Evolutionary conservation across 2,329 filamentous ascomycete species (phyloP).

Genomic region (Trichophyton equinum): DNA sequence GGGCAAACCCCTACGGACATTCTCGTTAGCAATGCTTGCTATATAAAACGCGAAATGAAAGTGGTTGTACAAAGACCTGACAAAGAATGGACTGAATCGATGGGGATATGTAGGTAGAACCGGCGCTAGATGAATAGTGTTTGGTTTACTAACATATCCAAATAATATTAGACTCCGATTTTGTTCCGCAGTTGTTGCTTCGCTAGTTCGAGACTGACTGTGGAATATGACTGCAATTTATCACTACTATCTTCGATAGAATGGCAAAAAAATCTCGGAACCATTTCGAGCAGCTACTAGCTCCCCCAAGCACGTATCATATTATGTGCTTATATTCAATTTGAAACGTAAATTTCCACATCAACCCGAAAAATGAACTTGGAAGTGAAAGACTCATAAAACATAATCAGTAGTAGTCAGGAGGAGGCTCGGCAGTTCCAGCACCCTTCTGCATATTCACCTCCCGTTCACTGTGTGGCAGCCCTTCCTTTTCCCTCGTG

Average conservation of each 20-base stretch:
- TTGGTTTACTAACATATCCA: not conserved
- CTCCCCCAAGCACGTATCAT: too few relatives aligned
- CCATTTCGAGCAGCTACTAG: too few relatives aligned
- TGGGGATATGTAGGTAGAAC: not conserved
- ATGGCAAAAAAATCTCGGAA: too few relatives aligned
- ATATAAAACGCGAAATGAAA: not conserved
- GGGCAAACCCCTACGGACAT: not conserved
- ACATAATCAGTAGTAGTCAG: not conserved
- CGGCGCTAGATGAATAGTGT: not conserved
- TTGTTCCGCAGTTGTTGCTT: too few relatives aligned
- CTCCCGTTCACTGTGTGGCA: conserved; percentile 6
- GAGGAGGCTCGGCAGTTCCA: not conserved
- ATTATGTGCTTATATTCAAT: not conserved
- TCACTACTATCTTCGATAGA: too few relatives aligned
- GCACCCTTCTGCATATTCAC: not conserved
- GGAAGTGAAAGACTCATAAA: not conserved
- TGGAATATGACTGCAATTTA: too few relatives aligned
- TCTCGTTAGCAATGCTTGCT: not conserved
- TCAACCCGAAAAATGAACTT: not conserved
- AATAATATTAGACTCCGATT: not conserved
- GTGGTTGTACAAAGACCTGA: not conserved
- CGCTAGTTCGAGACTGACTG: too few relatives aligned
- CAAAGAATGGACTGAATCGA: not conserved
- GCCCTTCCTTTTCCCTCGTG: conserved; percentile 21
- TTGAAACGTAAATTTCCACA: not conserved